Percentiles rank a stretch among this genome's conserved stretches.
These are phyloP conservation scores for Oemleria cerasiformis DNA, from an alignment of 306 rosid genomes.

Conservation along the genomic window DNA sequence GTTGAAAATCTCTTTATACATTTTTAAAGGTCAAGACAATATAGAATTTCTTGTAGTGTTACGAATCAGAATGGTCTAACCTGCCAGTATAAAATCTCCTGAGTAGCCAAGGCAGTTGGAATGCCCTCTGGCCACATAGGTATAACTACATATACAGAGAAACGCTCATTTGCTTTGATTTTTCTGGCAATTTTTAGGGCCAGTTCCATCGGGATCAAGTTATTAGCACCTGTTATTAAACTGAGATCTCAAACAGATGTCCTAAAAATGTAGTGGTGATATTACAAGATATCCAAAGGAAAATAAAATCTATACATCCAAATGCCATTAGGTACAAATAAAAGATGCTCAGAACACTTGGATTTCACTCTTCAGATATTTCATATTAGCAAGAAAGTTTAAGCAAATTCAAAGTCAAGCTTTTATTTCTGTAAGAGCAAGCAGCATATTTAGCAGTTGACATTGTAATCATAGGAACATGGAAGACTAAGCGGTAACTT, in stretches of 20 bases:
- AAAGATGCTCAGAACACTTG: neutral
- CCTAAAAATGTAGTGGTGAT: neutral
- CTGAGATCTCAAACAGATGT: constrained; percentile 14
- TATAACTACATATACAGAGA: constrained; percentile 54
- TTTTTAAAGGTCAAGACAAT: neutral
- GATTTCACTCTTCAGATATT: neutral
- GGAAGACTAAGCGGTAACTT: neutral
- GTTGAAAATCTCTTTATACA: neutral
- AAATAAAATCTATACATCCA: neutral
- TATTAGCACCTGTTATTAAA: constrained; percentile 54
- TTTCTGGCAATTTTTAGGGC: constrained; percentile 62
- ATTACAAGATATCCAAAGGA: neutral
- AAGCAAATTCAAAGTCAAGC: neutral
- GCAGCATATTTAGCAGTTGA: neutral
- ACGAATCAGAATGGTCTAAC: constrained; percentile 26
- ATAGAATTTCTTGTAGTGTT: neutral
- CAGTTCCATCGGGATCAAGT: constrained; percentile 68
- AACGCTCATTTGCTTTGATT: constrained; percentile 54
- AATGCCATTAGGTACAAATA: neutral
- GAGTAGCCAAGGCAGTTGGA: constrained; percentile 64
- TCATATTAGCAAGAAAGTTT: neutral
- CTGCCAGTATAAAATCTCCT: constrained; percentile 81
- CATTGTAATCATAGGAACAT: neutral
- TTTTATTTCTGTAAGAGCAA: neutral
- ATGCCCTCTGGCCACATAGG: constrained; percentile 90